Evolutionary conservation across 306 rosid species (phyloP).

Genomic region (Delonix regia): DNA sequence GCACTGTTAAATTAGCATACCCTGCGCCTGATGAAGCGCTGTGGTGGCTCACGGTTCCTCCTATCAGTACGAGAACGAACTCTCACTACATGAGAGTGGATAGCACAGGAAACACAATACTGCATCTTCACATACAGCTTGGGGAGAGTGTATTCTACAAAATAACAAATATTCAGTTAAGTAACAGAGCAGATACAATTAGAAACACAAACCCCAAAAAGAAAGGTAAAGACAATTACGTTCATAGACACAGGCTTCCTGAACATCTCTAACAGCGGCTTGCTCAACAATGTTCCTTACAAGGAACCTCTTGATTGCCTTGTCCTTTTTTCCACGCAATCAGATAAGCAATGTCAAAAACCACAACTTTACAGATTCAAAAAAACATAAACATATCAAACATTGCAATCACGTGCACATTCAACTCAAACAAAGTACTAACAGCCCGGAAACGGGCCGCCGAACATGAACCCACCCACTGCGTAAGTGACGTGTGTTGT

Average conservation of each 20-base stretch:
- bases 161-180: background rate
- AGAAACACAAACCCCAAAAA: background rate
- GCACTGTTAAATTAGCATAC: slow-evolving; percentile 28
- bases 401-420: background rate
- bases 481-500: background rate
- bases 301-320: slow-evolving; percentile 70
- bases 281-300: slow-evolving; percentile 99
- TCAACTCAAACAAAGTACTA: background rate
- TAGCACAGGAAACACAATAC: slow-evolving; percentile 95
- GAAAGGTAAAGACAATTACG: slow-evolving; percentile 44
- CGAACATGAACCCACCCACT: background rate
- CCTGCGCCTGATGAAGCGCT: slow-evolving; percentile 85
- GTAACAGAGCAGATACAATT: background rate
- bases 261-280: slow-evolving; percentile 96
- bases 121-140: slow-evolving; percentile 97
- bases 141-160: slow-evolving; percentile 82
- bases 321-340: slow-evolving; percentile 54
- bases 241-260: slow-evolving; percentile 93
- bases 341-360: background rate
- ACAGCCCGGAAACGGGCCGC: background rate
- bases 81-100: slow-evolving; percentile 96
- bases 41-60: slow-evolving; percentile 92
- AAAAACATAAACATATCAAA: background rate
- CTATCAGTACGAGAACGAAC: slow-evolving; percentile 84
- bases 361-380: background rate